Percentiles rank a stretch among this genome's conserved stretches.
These are phyloP conservation scores for Amphichorda felina DNA, from an alignment of 2,329 filamentous ascomycete genomes.

Conservation along the genomic window DNA sequence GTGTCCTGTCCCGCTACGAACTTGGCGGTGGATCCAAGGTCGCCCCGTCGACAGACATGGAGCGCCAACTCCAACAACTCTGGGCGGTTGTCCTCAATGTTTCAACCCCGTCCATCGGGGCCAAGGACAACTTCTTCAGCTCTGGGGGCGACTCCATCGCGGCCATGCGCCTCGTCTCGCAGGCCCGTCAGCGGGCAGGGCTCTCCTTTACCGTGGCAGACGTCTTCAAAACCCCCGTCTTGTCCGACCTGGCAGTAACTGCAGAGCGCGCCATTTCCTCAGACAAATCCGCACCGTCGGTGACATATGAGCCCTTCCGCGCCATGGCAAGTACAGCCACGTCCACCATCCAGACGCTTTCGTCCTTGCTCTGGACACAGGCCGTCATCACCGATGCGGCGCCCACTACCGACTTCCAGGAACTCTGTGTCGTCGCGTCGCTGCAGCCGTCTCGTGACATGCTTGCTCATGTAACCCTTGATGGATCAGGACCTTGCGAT, in stretches of 20 bases:
- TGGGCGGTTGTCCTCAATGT: slow-evolving; percentile 32
- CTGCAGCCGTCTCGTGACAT: too few species aligned
- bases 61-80: slow-evolving; percentile 16
- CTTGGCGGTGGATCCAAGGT: neutral
- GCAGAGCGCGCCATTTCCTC: too few species aligned
- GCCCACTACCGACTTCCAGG: too few species aligned
- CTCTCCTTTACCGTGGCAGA: slow-evolving; percentile 29
- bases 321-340: too few species aligned
- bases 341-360: too few species aligned
- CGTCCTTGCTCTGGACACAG: too few species aligned
- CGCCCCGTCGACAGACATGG: neutral
- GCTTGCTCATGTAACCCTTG: too few species aligned
- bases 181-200: slow-evolving; percentile 23
- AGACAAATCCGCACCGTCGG: too few species aligned
- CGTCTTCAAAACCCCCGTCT: slow-evolving; percentile 29
- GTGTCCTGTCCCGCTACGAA: neutral
- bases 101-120: slow-evolving; percentile 13
- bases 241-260: slow-evolving; percentile 11
- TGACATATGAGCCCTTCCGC: too few species aligned
- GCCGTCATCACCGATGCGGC: too few species aligned
- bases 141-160: slow-evolving; percentile 38
- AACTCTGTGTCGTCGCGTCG: too few species aligned
- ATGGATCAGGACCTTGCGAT: too few species aligned
- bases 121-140: slow-evolving; percentile 6
- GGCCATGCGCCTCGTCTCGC: slow-evolving; percentile 36